Conservation (phyloP, 2,329 filamentous ascomycete species). For the Aspergillus pseudonomiae region DNA sequence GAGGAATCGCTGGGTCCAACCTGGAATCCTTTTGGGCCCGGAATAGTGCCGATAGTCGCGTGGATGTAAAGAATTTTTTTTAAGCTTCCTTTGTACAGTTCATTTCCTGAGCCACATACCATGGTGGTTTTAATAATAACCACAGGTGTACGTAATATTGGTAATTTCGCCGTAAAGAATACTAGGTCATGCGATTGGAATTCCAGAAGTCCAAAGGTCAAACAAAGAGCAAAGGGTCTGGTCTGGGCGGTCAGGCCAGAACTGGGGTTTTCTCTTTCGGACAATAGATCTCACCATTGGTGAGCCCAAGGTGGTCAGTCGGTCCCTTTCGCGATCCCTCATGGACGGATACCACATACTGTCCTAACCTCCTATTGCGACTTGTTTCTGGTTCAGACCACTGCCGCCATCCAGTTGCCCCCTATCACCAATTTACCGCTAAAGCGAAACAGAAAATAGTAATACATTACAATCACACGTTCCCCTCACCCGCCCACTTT, state of each 20-base stretch:
- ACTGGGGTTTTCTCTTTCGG: background rate
- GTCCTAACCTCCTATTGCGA: background rate
- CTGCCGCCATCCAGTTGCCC: background rate
- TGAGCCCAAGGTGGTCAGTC: background rate
- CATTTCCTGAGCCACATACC: background rate
- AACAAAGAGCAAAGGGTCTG: background rate
- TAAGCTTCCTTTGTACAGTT: conserved; percentile 3
- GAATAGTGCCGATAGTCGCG: background rate
- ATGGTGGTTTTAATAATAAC: background rate
- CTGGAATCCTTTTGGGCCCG: background rate
- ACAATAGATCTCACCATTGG: background rate
- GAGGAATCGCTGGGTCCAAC: conserved; percentile 1
- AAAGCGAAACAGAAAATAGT: conserved; percentile 6
- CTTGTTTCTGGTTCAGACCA: background rate
- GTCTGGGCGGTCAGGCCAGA: conserved; percentile 13
- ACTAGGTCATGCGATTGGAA: background rate
- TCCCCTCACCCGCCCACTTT: conserved; percentile 8
- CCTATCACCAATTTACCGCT: conserved; percentile 6
- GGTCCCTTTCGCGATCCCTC: background rate
- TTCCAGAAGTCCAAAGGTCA: background rate
- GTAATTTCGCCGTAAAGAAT: background rate
- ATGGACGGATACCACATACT: background rate
- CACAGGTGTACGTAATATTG: background rate
- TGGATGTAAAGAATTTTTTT: conserved; percentile 4
- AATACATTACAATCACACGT: background rate